phyloP scores from a whole-genome alignment of 805 yeast genomes.

The Metschnikowia vanudenii region DNA sequence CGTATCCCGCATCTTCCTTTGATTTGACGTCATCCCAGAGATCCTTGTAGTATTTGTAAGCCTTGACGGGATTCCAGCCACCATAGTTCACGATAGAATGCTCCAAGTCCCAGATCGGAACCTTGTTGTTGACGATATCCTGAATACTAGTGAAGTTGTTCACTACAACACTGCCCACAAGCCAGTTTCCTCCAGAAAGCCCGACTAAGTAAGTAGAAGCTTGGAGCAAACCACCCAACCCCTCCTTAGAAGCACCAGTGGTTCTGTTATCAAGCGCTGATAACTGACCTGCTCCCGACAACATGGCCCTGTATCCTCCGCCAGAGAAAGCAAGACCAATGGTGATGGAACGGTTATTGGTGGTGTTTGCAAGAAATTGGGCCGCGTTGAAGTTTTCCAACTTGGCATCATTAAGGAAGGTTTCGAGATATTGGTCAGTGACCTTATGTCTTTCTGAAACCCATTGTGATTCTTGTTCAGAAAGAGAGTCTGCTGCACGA shows the following conservation, averaged over 20 bases:
- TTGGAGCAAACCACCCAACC: conserved; percentile 23
- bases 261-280: conserved; percentile 79
- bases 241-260: conserved; percentile 21
- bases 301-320: conserved; percentile 91
- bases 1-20: conserved; percentile 39
- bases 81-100: conserved; percentile 22
- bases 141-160: conserved; percentile 58
- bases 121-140: conserved; percentile 25
- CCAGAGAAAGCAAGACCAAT: conserved; percentile 69
- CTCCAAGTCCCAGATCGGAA: conserved; percentile 37
- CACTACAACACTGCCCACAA: conserved; percentile 62
- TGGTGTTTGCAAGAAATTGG: conserved; percentile 33
- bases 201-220: conserved; percentile 21
- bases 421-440: conserved; percentile 45
- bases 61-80: conserved; percentile 26
- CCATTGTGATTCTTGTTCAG: conserved; percentile 17
- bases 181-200: conserved; percentile 48
- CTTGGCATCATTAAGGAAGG: conserved; percentile 46
- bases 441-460: conserved; percentile 27
- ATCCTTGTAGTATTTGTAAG: conserved; percentile 24
- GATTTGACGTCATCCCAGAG: conserved; percentile 29
- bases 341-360: conserved; percentile 40
- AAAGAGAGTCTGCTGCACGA: conserved; percentile 15
- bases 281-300: conserved; percentile 79
- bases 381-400: conserved; percentile 49